Evolutionary conservation across 1,284 basidiomycete species (phyloP).

Genomic region (Blastosporella zonata): DNA sequence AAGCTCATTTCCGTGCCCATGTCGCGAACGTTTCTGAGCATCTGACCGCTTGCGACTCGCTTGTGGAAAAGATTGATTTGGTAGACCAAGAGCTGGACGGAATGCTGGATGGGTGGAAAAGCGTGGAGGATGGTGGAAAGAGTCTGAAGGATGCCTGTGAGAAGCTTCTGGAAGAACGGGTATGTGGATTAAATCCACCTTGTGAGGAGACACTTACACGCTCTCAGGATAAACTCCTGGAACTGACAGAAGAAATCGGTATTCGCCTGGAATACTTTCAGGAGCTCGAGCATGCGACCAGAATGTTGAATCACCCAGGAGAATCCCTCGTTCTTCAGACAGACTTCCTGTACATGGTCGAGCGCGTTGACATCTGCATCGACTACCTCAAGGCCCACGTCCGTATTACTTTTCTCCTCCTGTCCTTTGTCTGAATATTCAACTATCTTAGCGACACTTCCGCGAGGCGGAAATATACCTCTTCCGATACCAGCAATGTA

Average conservation of each 20-base stretch:
- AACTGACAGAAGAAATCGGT: constrained; percentile 76
- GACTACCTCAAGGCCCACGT: constrained; percentile 85
- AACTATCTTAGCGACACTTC: constrained; percentile 68
- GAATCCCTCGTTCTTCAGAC: constrained; percentile 85
- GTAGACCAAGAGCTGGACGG: constrained; percentile 71
- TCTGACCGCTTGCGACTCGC: constrained; percentile 69
- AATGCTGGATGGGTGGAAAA: constrained; percentile 80
- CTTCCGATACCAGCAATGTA: constrained; percentile 91
- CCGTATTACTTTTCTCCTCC: constrained; percentile 31
- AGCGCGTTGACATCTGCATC: constrained; percentile 88
- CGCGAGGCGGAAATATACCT: constrained; percentile 89
- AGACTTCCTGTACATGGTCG: constrained; percentile 92
- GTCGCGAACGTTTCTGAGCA: constrained; percentile 72
- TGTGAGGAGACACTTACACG: background rate
- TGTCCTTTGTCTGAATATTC: constrained; percentile 7
- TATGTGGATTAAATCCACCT: constrained; percentile 29
- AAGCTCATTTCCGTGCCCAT: constrained; percentile 84
- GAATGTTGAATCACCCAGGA: constrained; percentile 89
- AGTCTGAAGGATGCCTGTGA: constrained; percentile 90
- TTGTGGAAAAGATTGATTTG: constrained; percentile 68
- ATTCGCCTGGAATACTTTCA: constrained; percentile 86
- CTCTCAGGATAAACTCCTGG: constrained; percentile 67
- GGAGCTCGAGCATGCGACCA: constrained; percentile 84
- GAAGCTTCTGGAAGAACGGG: constrained; percentile 81
- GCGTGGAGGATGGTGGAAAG: constrained; percentile 85